phyloP scores from a whole-genome alignment of 495 filamentous ascomycete genomes.

The Elasticomyces elasticus region DNA sequence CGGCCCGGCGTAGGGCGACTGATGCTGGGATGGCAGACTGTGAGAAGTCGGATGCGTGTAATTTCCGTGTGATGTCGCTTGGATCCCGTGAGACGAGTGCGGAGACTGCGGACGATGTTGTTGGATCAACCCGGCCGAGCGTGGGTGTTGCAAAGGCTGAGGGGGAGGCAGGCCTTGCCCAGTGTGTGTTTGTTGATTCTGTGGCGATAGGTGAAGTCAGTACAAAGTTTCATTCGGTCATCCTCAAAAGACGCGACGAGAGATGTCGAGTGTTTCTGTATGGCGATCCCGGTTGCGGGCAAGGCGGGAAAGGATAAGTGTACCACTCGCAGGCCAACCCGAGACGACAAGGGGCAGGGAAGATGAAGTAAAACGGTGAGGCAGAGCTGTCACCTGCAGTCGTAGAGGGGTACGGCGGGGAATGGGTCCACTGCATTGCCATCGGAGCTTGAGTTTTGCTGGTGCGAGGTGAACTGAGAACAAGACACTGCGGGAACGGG shows the following conservation, averaged over 20 bases:
- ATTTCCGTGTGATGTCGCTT: conserved; percentile 27
- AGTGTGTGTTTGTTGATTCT: conserved; percentile 33
- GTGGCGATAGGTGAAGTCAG: conserved; percentile 1
- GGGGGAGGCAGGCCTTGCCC: conserved; percentile 33
- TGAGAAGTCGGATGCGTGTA: conserved; percentile 33
- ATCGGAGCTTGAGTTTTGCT: conserved; percentile 3
- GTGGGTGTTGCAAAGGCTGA: conserved; percentile 31
- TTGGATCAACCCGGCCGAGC: conserved; percentile 26
- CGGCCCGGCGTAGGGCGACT: conserved; percentile 32
- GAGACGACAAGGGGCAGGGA: conserved; percentile 15
- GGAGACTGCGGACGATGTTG: conserved; percentile 34
- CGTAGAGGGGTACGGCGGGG: conserved; percentile 11
- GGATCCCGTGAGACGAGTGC: conserved; percentile 27
- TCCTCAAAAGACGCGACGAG: not conserved
- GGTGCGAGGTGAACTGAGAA: not conserved
- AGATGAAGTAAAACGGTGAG: conserved; percentile 15
- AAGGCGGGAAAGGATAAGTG: conserved; percentile 7
- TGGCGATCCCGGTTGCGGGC: conserved; percentile 7
- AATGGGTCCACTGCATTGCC: not conserved
- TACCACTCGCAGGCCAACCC: conserved; percentile 4
- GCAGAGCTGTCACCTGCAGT: conserved; percentile 9
- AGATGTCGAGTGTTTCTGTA: conserved; percentile 3
- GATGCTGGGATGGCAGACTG: conserved; percentile 29
- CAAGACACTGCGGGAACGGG: conserved; percentile 1
- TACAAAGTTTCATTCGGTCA: not conserved